Evolutionary conservation across 768 basidiomycete genomes (phyloP).

Genomic region (Lactifluus rugatus): DNA sequence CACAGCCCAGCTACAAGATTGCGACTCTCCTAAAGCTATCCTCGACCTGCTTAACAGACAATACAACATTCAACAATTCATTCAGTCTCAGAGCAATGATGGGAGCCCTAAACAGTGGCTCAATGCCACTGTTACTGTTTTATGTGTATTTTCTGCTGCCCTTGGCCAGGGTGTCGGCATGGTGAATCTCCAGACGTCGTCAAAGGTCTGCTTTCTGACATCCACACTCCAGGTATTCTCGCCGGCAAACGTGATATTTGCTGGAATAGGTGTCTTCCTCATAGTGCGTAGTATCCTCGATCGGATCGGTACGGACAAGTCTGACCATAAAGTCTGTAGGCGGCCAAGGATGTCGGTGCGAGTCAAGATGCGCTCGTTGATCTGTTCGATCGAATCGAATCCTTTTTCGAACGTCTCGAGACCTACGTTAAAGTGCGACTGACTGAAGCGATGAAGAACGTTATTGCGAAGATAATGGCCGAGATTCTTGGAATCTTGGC

Average conservation of each 20-base stretch:
- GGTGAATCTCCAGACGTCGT: neutral
- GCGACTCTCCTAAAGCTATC: neutral
- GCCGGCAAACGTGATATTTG: neutral
- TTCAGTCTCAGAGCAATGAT: neutral
- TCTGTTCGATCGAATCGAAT: neutral
- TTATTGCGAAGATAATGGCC: neutral
- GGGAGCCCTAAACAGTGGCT: neutral
- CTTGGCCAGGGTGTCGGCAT: neutral
- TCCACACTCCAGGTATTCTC: neutral
- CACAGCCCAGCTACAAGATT: neutral
- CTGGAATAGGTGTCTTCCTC: neutral
- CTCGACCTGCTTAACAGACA: neutral
- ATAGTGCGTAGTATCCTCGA: neutral
- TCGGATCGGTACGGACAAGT: neutral
- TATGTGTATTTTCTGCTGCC: neutral
- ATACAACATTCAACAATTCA: neutral
- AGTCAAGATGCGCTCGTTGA: neutral
- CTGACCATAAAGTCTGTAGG: neutral
- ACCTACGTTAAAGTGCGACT: neutral
- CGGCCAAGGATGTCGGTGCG: neutral
- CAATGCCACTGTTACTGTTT: neutral
- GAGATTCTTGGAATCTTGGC: slow-evolving; percentile 1
- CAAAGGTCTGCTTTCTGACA: neutral
- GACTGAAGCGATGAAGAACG: neutral
- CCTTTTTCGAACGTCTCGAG: neutral